Evolutionary conservation across 148 eudicot species (phyloP).

Genomic region (Arbutus unedo): DNA sequence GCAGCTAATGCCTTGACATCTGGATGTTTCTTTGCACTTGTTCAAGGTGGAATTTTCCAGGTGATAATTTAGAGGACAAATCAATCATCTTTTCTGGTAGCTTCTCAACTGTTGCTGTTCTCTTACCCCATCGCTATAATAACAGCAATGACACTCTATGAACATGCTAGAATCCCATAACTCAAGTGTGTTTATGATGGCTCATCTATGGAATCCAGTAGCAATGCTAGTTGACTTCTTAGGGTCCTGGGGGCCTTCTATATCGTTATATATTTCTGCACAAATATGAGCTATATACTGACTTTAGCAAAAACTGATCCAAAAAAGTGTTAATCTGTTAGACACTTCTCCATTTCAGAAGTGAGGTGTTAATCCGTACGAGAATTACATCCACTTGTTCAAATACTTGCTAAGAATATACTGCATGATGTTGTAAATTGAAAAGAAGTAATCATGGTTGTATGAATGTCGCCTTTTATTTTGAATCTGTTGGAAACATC

Average conservation of each 20-base stretch:
- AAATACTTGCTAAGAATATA: not conserved
- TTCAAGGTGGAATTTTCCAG: slow-evolving; percentile 92
- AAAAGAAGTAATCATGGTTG: not conserved
- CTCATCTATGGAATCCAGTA: not conserved
- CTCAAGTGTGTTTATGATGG: not conserved
- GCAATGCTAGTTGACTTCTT: not conserved
- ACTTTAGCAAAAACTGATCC: not conserved
- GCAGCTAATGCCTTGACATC: slow-evolving; percentile 60
- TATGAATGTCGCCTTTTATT: not conserved
- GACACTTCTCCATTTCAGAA: too few species aligned
- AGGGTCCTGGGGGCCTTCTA: not conserved
- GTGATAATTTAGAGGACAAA: slow-evolving; percentile 27
- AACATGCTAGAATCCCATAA: not conserved
- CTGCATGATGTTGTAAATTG: not conserved
- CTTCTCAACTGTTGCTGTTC: not conserved
- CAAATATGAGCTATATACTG: not conserved
- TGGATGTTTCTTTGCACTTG: slow-evolving; percentile 83
- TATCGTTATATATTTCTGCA: not conserved
- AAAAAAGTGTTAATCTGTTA: too few species aligned
- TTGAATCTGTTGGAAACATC: not conserved
- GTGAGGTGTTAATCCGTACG: not conserved
- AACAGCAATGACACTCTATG: not conserved
- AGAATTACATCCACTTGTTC: not conserved
- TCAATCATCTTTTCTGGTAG: not conserved
- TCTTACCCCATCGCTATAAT: not conserved